Base-by-base conservation (phyloP, 768 basidiomycete genomes). In the Macrocybe gigantea region DNA sequence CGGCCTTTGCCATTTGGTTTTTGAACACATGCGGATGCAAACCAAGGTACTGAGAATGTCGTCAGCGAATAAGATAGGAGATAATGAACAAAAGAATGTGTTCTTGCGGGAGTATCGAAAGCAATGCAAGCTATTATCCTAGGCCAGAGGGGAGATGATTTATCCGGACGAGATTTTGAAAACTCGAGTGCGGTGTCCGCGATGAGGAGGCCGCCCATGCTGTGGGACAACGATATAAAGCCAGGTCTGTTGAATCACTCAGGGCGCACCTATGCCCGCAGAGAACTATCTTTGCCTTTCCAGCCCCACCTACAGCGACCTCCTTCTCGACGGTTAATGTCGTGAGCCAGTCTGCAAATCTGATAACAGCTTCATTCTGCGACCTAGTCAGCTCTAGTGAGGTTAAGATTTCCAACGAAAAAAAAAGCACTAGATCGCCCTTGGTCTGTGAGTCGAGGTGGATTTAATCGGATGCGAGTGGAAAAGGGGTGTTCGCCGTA, bases 321-420 rank as follows among this genome's bases (percentile, higher is more conserved):
- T 95, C 93, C 51, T 77, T 79, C 61, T 89, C 78, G n/a, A 95
- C 86, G 5, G 87, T 89, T 14, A 90, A 66, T n/a, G 81, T 86
- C 1, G 90, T 87, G 38, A 96, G 77, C 94, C 93, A 96, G 60
- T 95, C 93, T 6, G 90, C 81, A 63, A 96, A 94, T 6, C 80
- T 79, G 31, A 85, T 78, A 3, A 93, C 86, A 10, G 93, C 91
- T 60, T 83, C 83, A 40, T 74, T 78, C 91, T 93, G 53, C 47
- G 22, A 53, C 22, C 22, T 22, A 44, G 32, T 33, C 5, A 44
- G 29, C n/a, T 32, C 36, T 14, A 38, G 36, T 38, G 36, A 7
- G 22, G 22, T 22, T 22, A 4, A 22, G 4, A 22, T 4, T 4
- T 22, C 22, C 1, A 22, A 22, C 22, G 22, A 2, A 4, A 51